Conservation (phyloP, 2,329 filamentous ascomycete genomes). For the Monilinia fructigena region DNA sequence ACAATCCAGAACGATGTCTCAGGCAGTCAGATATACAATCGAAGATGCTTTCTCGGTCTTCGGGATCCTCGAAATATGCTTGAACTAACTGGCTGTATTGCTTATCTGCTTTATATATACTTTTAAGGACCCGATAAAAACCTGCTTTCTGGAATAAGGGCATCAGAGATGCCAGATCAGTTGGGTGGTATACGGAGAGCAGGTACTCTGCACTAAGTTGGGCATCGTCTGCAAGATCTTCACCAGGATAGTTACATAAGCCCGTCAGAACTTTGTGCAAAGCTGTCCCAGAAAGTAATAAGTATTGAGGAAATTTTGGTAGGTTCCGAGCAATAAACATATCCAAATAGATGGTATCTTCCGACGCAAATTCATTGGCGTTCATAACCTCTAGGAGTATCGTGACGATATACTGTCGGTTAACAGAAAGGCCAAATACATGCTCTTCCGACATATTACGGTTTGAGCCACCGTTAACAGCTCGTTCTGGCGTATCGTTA, state of each 20-base stretch:
- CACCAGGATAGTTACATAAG: constrained; percentile 79
- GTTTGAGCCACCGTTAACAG: constrained; percentile 51
- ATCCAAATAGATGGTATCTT: constrained; percentile 91
- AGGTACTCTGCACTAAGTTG: constrained; percentile 97
- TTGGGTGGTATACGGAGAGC: constrained; percentile 87
- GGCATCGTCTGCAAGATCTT: constrained; percentile 84
- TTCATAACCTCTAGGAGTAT: constrained; percentile 92
- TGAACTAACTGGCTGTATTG: constrained; percentile 76
- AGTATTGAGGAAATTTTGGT: constrained; percentile 94
- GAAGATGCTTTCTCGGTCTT: constrained; percentile 74
- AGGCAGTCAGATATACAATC: constrained; percentile 76
- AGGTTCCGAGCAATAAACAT: constrained; percentile 98
- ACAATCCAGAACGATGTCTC: constrained; percentile 60
- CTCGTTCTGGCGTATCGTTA: constrained; percentile 71
- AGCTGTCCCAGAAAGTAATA: constrained; percentile 83
- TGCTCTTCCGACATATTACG: constrained; percentile 61
- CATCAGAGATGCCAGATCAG: constrained; percentile 74
- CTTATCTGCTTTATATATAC: constrained; percentile 76
- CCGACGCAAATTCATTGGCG: constrained; percentile 66
- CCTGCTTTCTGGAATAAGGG: constrained; percentile 74
- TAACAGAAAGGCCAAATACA: constrained; percentile 69
- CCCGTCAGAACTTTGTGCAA: constrained; percentile 78
- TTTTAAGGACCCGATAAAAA: constrained; percentile 90
- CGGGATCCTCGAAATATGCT: constrained; percentile 80
- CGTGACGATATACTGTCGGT: constrained; percentile 87